Conservation (phyloP, 2,329 filamentous ascomycete genomes). For the Madurella mycetomatis region DNA sequence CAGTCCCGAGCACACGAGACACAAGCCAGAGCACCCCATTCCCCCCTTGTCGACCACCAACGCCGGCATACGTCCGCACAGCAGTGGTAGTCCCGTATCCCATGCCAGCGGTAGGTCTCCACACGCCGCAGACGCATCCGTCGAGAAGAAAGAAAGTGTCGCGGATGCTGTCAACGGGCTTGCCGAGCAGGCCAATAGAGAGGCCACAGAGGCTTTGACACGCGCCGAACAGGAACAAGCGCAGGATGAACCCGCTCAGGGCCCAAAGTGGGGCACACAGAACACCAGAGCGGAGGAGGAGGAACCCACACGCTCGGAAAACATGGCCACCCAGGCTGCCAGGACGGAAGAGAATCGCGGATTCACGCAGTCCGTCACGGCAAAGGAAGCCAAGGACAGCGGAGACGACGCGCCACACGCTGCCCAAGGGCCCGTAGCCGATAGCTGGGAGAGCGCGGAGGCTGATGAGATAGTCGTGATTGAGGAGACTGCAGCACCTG, state of each 20-base stretch:
- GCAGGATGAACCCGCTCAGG: constrained; percentile 45
- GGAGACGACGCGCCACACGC: constrained; percentile 55
- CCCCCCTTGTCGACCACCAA: constrained; percentile 26
- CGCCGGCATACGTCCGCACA: constrained; percentile 6
- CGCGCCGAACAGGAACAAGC: constrained; percentile 48
- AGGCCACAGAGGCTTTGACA: constrained; percentile 62
- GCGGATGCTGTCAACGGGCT: constrained; percentile 65
- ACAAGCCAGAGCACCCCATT: constrained; percentile 31
- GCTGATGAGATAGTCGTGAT: constrained; percentile 61
- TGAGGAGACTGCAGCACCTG: constrained; percentile 60
- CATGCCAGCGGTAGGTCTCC: constrained; percentile 4
- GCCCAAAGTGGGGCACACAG: constrained; percentile 47
- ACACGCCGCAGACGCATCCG: constrained; percentile 7
- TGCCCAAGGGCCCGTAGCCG: constrained; percentile 61
- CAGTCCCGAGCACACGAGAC: constrained; percentile 40
- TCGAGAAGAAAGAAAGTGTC: constrained; percentile 58
- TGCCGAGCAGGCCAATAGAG: constrained; percentile 47
- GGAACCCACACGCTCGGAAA: constrained; percentile 49
- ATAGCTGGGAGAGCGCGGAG: constrained; percentile 88
- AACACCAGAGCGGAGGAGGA: constrained; percentile 49
- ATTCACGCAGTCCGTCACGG: constrained; percentile 50
- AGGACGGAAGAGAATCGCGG: constrained; percentile 49
- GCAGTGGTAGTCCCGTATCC: constrained; percentile 15
- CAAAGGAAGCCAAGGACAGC: constrained; percentile 45
- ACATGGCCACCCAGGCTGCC: constrained; percentile 44